Evolutionary conservation across 495 filamentous ascomycete species (phyloP).

Genomic region (Hyaloscypha finlandica): DNA sequence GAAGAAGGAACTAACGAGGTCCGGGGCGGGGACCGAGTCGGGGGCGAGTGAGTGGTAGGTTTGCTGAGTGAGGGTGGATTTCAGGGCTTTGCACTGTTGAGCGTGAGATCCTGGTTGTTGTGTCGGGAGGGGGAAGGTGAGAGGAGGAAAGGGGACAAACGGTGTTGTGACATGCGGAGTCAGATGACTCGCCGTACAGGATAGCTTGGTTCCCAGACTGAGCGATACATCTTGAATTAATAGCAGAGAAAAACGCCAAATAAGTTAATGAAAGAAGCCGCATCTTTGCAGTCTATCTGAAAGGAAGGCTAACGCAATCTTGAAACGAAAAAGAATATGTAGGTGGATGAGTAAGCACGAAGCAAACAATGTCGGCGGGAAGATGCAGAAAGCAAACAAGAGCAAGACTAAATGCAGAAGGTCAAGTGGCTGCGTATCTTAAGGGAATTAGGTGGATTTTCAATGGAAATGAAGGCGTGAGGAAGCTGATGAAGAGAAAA

Average conservation of each 20-base stretch:
- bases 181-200: background rate
- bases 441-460: no score
- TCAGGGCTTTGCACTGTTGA: background rate
- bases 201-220: background rate
- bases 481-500: no score
- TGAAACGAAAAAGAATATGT: no score
- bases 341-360: background rate
- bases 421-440: no score
- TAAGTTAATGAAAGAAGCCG: background rate
- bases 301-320: no score
- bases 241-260: background rate
- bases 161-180: background rate
- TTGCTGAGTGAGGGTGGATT: background rate
- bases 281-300: background rate
- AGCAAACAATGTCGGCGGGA: background rate
- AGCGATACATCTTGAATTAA: background rate
- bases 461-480: no score
- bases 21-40: background rate
- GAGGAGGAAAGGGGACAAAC: background rate
- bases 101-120: background rate
- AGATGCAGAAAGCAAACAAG: background rate
- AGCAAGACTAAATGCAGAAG: background rate
- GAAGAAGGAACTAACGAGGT: background rate
- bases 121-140: background rate
- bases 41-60: background rate